Percentiles rank a stretch among this genome's conserved stretches.
These are phyloP conservation scores for Exophiala viscosa DNA, from an alignment of 2,329 filamentous ascomycete genomes.

Conservation along the genomic window DNA sequence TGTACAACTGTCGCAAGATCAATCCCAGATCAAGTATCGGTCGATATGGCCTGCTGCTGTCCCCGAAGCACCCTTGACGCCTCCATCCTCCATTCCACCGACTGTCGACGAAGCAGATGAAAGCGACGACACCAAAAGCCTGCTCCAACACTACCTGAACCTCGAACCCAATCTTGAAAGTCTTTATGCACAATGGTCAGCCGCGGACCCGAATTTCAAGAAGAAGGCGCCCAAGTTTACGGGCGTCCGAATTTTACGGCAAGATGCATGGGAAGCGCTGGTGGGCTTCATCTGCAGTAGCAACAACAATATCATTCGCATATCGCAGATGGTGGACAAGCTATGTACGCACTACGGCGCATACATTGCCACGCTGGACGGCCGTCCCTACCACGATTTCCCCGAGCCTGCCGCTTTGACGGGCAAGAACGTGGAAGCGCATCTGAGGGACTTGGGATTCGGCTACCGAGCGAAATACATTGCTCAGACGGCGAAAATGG, in stretches of 20 bases:
- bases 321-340: conserved; percentile 94
- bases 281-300: conserved; percentile 96
- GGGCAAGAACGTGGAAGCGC: conserved; percentile 69
- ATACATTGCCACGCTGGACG: conserved; percentile 66
- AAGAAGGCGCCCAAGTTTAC: conserved; percentile 82
- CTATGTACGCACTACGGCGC: conserved; percentile 82
- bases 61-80: conserved; percentile 33
- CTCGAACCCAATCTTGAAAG: conserved; percentile 69
- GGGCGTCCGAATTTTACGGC: conserved; percentile 85
- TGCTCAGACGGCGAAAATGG: conserved; percentile 73
- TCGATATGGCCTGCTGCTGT: conserved; percentile 53
- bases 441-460: conserved; percentile 79
- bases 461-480: conserved; percentile 95
- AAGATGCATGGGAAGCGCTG: conserved; percentile 94
- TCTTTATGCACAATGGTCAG: conserved; percentile 84
- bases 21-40: conserved; percentile 73
- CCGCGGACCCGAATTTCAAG: conserved; percentile 80
- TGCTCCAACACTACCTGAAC: conserved; percentile 84
- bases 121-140: conserved; percentile 59
- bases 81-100: conserved; percentile 37
- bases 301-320: conserved; percentile 95
- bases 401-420: conserved; percentile 72
- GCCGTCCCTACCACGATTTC: conserved; percentile 79
- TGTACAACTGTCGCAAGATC: conserved; percentile 78
- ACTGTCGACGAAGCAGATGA: conserved; percentile 31